phyloP scores from a whole-genome alignment of 768 basidiomycete genomes.

The Gelatoporia subvermispora region DNA sequence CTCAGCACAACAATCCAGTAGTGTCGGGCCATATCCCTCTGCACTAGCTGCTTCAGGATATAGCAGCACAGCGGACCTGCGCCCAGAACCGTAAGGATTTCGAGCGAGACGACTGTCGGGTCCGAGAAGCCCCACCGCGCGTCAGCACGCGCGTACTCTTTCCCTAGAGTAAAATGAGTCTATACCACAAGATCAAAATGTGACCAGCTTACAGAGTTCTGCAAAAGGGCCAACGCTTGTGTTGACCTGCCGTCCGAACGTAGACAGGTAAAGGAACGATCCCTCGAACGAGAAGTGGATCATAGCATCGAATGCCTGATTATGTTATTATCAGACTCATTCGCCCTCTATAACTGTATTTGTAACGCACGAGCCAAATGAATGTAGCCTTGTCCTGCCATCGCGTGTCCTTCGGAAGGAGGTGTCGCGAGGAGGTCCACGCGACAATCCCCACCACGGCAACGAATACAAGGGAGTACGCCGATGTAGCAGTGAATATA shows the following conservation, averaged over 20 bases:
- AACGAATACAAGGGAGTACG: slow-evolving; percentile 60
- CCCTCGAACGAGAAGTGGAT: slow-evolving; percentile 80
- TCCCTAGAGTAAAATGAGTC: slow-evolving; percentile 43
- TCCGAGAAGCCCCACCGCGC: slow-evolving; percentile 79
- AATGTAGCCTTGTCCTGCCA: slow-evolving; percentile 68
- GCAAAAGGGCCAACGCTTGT: slow-evolving; percentile 66
- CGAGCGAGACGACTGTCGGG: slow-evolving; percentile 75
- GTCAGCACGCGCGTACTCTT: slow-evolving; percentile 77
- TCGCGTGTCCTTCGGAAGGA: slow-evolving; percentile 59
- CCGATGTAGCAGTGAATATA: slow-evolving; percentile 58
- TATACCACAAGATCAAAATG: background rate
- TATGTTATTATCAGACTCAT: background rate
- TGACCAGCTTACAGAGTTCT: slow-evolving; percentile 57
- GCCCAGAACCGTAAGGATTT: slow-evolving; percentile 77
- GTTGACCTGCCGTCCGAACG: slow-evolving; percentile 69
- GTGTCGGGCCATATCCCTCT: slow-evolving; percentile 60
- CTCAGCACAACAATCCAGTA: slow-evolving; percentile 79
- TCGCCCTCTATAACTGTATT: background rate
- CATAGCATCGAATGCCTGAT: slow-evolving; percentile 72
- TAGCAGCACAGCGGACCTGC: slow-evolving; percentile 73
- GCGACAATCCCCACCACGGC: slow-evolving; percentile 46
- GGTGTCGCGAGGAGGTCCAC: slow-evolving; percentile 43
- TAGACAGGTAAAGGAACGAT: slow-evolving; percentile 73
- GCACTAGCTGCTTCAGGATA: slow-evolving; percentile 60
- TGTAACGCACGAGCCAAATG: slow-evolving; percentile 66